Base-by-base conservation (phyloP, 2,329 filamentous ascomycete genomes). In the Sarocladiaceae sp. region DNA sequence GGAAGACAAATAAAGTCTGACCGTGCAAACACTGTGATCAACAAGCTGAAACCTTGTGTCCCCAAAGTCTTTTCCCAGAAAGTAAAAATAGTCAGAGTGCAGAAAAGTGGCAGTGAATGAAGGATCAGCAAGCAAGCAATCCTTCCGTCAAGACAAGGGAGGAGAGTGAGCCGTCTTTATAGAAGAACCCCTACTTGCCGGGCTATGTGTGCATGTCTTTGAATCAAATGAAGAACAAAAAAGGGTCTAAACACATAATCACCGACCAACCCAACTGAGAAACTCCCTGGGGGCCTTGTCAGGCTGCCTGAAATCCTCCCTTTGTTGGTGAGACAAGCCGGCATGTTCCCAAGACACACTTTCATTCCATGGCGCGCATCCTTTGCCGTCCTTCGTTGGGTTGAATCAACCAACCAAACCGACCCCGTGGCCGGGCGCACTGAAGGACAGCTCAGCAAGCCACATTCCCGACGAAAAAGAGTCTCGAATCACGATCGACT, bases 1-100 rank as follows among this genome's bases (percentile, higher is more conserved):
- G 23, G 36, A 51, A 37, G 18, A 56, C 51, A 57, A 62, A 61
- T n/a, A n/a, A n/a, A n/a, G n/a, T n/a, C n/a, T n/a, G n/a, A 37
- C 35, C 10, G 35, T 37, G 35, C 35, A 37, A 17, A 37, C 35
- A 37, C 35, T 12, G 35, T 37, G 35, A 37, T 11, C 6, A 37
- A 37, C 7, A 37, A 37, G n/a, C 11, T 11, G 10, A 37, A 37
- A 17, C 35, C 10, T 31, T 31, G 31, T n/a, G n/a, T n/a, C n/a
- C n/a, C n/a, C n/a, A n/a, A n/a, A n/a, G 35, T 37, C 35, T 37
- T 37, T 8, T 15, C 29, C n/a, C n/a, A n/a, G n/a, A n/a, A n/a
- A n/a, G n/a, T n/a, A n/a, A n/a, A n/a, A n/a, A n/a, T n/a, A n/a
- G n/a, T n/a, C n/a, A n/a, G n/a, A n/a, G n/a, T n/a, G n/a, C n/a